phyloP scores from a whole-genome alignment of 352 stramenopile genomes.

The Phytophthora podocarpi region DNA sequence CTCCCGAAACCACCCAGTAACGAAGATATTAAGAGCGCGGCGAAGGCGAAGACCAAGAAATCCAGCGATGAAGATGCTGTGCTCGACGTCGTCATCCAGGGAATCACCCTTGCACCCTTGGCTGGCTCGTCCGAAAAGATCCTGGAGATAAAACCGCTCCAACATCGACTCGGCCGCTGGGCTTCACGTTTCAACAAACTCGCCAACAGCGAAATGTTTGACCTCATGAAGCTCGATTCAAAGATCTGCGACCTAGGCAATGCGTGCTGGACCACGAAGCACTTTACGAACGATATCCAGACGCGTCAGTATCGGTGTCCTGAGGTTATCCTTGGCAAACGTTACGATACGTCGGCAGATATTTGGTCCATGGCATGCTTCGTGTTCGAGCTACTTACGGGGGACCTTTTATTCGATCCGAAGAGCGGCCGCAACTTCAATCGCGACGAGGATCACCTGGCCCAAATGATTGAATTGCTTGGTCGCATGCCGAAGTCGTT shows the following conservation, averaged over 20 bases:
- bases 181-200: conserved; percentile 43
- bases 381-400: conserved; percentile 99
- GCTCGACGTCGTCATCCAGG: conserved; percentile 46
- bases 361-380: conserved; percentile 99
- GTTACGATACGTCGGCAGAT: conserved; percentile 98
- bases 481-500: conserved; percentile 97
- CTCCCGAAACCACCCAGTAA: conserved; percentile 43
- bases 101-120: conserved; percentile 42
- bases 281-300: conserved; percentile 99
- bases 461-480: conserved; percentile 99
- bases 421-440: conserved; percentile 89
- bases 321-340: conserved; percentile 96
- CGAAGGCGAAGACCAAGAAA: conserved; percentile 3
- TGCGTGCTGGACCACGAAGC: conserved; percentile 98
- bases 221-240: conserved; percentile 64
- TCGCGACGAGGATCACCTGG: conserved; percentile 97
- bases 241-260: conserved; percentile 99
- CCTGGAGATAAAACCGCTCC: conserved; percentile 32
- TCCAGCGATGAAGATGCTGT: conserved; percentile 3
- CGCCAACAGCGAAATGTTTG: conserved; percentile 46
- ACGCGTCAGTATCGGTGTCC: conserved; percentile 99
- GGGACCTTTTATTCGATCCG: conserved; percentile 99
- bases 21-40: conserved; percentile 15
- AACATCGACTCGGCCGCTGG: conserved; percentile 48
- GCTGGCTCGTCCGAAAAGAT: conserved; percentile 13